These are phyloP conservation scores for Capsicum baccatum DNA, from an alignment of 257 asterid species.

Conservation along the genomic window DNA sequence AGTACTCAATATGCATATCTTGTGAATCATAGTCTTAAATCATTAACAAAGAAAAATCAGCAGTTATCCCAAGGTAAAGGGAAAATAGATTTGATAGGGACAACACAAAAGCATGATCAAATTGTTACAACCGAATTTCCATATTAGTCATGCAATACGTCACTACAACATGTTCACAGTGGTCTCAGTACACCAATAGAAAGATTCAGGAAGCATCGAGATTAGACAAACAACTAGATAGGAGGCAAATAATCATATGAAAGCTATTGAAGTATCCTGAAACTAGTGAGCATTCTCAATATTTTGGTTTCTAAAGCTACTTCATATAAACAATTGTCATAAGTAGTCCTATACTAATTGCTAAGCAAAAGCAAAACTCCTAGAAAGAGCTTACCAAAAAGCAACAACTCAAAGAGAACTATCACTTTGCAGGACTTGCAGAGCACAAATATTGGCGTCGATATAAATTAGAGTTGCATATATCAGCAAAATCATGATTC, in stretches of 20 bases:
- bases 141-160: neutral
- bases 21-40: too few relatives aligned
- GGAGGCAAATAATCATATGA: conserved; percentile 22
- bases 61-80: conserved; percentile 14
- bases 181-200: neutral
- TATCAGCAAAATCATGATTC: conserved; percentile 93
- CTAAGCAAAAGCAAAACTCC: neutral
- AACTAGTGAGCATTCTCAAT: neutral
- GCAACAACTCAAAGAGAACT: conserved; percentile 24
- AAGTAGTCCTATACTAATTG: neutral
- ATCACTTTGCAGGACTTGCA: conserved; percentile 52
- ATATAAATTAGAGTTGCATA: conserved; percentile 88
- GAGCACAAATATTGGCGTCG: conserved; percentile 79
- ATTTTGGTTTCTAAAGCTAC: conserved; percentile 12
- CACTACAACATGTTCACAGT: neutral
- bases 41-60: conserved; percentile 2
- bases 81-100: conserved; percentile 10
- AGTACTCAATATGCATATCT: neutral
- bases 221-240: conserved; percentile 10
- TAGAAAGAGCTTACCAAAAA: conserved; percentile 34
- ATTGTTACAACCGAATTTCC: conserved; percentile 19
- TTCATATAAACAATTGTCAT: neutral
- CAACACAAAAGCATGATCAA: conserved; percentile 4
- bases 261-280: conserved; percentile 22
- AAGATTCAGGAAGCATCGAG: neutral